A percentile compares a stretch with the other conserved stretches of the same genome.
Conservation (phyloP, 1,139 yeast genomes). For the Pneumocystis wakefieldiae region DNA sequence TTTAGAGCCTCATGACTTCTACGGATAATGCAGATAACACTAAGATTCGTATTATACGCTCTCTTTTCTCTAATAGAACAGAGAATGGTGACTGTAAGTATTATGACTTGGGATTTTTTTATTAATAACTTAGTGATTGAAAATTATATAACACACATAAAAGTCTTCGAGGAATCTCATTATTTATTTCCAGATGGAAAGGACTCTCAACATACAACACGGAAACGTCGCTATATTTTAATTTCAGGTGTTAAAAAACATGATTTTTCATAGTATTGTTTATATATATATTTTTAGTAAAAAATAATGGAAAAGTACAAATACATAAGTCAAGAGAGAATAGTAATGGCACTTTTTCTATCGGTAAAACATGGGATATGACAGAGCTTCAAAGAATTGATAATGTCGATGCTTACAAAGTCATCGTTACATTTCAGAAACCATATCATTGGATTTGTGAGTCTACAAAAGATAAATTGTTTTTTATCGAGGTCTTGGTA, state of each 20-base stretch:
- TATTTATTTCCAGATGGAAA: conserved; percentile 35
- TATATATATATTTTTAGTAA: conserved; percentile 27
- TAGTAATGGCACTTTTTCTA: conserved; percentile 59
- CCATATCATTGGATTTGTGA: conserved; percentile 76
- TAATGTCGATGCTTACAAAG: conserved; percentile 25
- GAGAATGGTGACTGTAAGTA: not conserved
- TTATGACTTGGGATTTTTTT: not conserved
- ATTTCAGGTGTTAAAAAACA: conserved; percentile 19
- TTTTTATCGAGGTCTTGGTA: conserved; percentile 48
- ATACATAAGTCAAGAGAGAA: conserved; percentile 80
- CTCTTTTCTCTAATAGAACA: not conserved
- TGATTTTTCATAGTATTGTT: conserved; percentile 23
- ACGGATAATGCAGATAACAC: not conserved
- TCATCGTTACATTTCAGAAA: conserved; percentile 53
- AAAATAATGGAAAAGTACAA: conserved; percentile 47
- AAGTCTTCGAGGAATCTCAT: conserved; percentile 31
- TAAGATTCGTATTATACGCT: not conserved
- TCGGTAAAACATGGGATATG: conserved; percentile 87
- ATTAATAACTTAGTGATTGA: conserved; percentile 20
- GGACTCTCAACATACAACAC: conserved; percentile 34
- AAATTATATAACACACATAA: conserved; percentile 44
- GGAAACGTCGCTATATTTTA: conserved; percentile 23
- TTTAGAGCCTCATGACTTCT: not conserved
- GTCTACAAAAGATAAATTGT: conserved; percentile 50
- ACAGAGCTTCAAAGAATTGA: conserved; percentile 51